These are phyloP conservation scores for Gardenia jasminoides DNA, from an alignment of 257 asterid species.

Conservation along the genomic window DNA sequence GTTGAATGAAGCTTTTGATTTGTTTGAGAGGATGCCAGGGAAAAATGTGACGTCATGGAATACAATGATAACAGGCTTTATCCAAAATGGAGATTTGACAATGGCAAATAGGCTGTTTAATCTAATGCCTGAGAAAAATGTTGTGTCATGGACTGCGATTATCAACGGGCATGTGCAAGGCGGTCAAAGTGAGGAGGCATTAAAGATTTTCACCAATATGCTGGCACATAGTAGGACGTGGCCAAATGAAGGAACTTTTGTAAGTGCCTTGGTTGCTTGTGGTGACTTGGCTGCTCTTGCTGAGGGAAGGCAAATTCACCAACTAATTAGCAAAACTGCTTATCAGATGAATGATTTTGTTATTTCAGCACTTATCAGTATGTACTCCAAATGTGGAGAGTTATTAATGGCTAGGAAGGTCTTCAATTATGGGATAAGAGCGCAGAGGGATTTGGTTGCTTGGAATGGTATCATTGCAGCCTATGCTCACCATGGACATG, in stretches of 20 bases:
- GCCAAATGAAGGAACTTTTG: slow-evolving; percentile 65
- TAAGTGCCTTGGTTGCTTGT: slow-evolving; percentile 59
- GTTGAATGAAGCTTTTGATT: slow-evolving; percentile 37
- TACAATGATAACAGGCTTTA: slow-evolving; percentile 48
- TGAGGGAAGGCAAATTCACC: slow-evolving; percentile 63
- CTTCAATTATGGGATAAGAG: slow-evolving; percentile 42
- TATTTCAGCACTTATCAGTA: slow-evolving; percentile 52
- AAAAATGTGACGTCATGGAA: slow-evolving; percentile 51
- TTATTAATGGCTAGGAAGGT: slow-evolving; percentile 41
- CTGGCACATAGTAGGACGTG: slow-evolving; percentile 28
- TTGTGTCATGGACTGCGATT: slow-evolving; percentile 64
- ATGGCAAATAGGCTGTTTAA: slow-evolving; percentile 41
- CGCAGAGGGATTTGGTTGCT: slow-evolving; percentile 43
- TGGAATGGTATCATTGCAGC: slow-evolving; percentile 68
- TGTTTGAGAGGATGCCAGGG: slow-evolving; percentile 46
- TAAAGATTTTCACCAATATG: slow-evolving; percentile 26
- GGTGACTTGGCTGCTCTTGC: slow-evolving; percentile 53
- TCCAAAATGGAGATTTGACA: slow-evolving; percentile 42
- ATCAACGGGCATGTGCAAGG: slow-evolving; percentile 42
- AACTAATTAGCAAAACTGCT: slow-evolving; percentile 49
- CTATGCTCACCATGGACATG: slow-evolving; percentile 69
- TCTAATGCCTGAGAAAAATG: slow-evolving; percentile 50
- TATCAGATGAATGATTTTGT: slow-evolving; percentile 46
- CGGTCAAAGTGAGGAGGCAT: slow-evolving; percentile 56
- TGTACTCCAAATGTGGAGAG: slow-evolving; percentile 73